Base-by-base conservation (phyloP, 768 basidiomycete genomes). In the Macrolepiota fuliginosa region DNA sequence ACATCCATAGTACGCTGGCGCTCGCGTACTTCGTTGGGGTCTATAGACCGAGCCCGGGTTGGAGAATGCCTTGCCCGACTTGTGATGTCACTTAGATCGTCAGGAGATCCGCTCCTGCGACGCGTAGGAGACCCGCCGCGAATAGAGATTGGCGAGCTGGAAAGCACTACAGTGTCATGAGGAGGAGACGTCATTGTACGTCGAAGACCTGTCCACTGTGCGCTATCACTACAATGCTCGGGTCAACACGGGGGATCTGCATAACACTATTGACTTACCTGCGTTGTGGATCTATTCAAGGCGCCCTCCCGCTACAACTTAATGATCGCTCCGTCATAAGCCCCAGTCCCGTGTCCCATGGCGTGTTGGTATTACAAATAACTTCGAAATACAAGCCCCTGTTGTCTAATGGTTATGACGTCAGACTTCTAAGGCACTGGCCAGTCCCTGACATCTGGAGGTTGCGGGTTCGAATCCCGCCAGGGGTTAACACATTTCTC, bases 1-100 rank as follows among this genome's bases (percentile, higher is more conserved):
- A 92, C 92, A 68, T 98, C 96, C 89, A 97, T 92, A 5, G 92
- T 87, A 37, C 91, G 84, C 78, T 98, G 95, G 19, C 95, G 86
- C 72, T 97, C 94, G 58, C 88, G 80, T 19, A 85, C 85, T 56
- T 91, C 88, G 76, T 87, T 81, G 10, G 81, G 83, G 70, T 91
- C 87, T 63, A 83, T 81, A 9, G 89, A 81, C 46, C 89, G 83
- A 0, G 75, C 70, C 15, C 89, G 73, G 2, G 84, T 85, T 0
- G 91, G 89, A 0, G 90, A 90, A 59, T 79, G 80, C 24, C 87
- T 81, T 52, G 81, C 71, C 1, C 76, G 80, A 4, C 75, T 63
- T 42, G 71, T 70, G 25, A 69, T 64, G 46, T 85, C 80, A 62
- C 76, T 73, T 56, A 76, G 68, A 42, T 79, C 76, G 52, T 75